Base-by-base conservation (phyloP, 2,329 filamentous ascomycete species). In the Tricladium varicosporioides region DNA sequence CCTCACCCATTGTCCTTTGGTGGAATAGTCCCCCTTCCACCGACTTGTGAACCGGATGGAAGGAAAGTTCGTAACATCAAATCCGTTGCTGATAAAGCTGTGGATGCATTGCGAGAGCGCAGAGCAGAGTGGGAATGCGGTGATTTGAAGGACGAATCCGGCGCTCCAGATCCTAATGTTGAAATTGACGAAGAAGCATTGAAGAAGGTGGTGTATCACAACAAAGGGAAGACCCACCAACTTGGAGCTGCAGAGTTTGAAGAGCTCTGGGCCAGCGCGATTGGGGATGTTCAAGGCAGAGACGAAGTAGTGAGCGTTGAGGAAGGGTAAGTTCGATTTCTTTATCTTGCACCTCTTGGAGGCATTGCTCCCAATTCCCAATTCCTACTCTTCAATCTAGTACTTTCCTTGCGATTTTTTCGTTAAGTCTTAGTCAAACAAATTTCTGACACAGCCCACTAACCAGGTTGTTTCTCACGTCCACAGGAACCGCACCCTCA, bases 31-130 rank as follows among this genome's bases (percentile, higher is more conserved):
- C 94, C 94, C 7, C 76, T 99, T 8, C 86, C 92, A 5, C 93
- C 95, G 1, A 92, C 91, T 4, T 99, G 94, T 72, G 93, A 97
- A 73, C 89, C 94, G 0, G 95, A 99, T 72, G 92, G 92, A 59
- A 91, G 95, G 68, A 97, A 96, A 72, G 91, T 88, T 7, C 85
- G 91, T 42, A 88, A 89, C 15, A 88, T 97, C 49, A 91, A 93
- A 67, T 84, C 87, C 16, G 91, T 99, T 14, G 91, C 92, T 7
- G 88, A 97, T 70, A 89, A 87, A 71, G 92, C 90, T 1, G 82
- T 97, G 3, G 91, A 96, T 67, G 88, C 92, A 66, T 81, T 99
- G 49, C 84, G 94, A 53, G 85, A 96, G 64, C 86, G 90, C 43
- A 86, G 91, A 58, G 94, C 94, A 54, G 87, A 92, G 67, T 97